phyloP scores from a whole-genome alignment of 2,329 filamentous ascomycete genomes.

The Zelopaecilomyces penicillatus region DNA sequence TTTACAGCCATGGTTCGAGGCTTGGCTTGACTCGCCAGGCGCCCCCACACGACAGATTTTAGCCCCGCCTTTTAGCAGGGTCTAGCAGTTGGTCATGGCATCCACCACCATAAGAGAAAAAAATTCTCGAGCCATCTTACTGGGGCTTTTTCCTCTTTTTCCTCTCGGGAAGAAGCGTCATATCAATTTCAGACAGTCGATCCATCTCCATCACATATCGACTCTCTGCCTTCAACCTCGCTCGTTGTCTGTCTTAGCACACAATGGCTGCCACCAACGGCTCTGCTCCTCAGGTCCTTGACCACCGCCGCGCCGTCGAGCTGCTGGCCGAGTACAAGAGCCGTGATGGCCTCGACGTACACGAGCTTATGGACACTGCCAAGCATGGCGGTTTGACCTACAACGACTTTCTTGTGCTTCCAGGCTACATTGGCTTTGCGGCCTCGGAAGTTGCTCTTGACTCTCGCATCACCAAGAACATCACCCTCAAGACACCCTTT shows the following conservation, averaged over 20 bases:
- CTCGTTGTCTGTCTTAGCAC: slow-evolving; percentile 19
- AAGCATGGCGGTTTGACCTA: slow-evolving; percentile 92
- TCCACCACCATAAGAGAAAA: slow-evolving; percentile 17
- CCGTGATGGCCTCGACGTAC: slow-evolving; percentile 78
- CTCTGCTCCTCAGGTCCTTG: slow-evolving; percentile 53
- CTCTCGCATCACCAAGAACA: slow-evolving; percentile 88
- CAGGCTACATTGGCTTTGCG: slow-evolving; percentile 96
- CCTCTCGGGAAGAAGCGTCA: slow-evolving; percentile 46
- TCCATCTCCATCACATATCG: slow-evolving; percentile 21
- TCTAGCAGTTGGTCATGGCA: neutral
- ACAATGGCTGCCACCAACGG: slow-evolving; percentile 58
- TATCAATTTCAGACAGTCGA: slow-evolving; percentile 30
- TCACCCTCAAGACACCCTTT: slow-evolving; percentile 92
- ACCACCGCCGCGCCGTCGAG: slow-evolving; percentile 69
- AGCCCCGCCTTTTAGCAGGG: slow-evolving; percentile 6
- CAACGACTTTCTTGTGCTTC: slow-evolving; percentile 96
- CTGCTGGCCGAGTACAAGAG: slow-evolving; percentile 72
- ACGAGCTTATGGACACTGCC: slow-evolving; percentile 83
- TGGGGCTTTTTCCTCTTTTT: slow-evolving; percentile 34
- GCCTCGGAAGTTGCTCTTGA: slow-evolving; percentile 84
- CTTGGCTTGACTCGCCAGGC: slow-evolving; percentile 1
- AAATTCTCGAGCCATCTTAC: slow-evolving; percentile 29
- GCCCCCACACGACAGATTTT: slow-evolving; percentile 1
- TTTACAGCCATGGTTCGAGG: neutral
- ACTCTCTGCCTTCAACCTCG: slow-evolving; percentile 35